Percentiles rank a stretch among this genome's conserved stretches.
These are phyloP conservation scores for Leucaena leucocephala DNA, from an alignment of 306 rosid species.

Conservation along the genomic window DNA sequence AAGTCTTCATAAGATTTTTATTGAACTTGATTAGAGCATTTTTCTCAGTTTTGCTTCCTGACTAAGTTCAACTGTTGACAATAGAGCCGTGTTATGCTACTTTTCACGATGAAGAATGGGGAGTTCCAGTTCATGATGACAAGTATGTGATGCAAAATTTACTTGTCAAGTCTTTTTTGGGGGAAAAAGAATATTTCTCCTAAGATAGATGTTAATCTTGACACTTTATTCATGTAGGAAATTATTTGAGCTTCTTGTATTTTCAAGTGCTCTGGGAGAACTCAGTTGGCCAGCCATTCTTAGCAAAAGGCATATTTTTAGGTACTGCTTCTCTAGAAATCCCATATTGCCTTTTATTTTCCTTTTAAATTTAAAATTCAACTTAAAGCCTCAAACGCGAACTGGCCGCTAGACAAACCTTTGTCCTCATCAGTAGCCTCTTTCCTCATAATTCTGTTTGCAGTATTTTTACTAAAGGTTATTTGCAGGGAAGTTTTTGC, in stretches of 20 bases:
- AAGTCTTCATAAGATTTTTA: conserved; percentile 21
- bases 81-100: conserved; percentile 68
- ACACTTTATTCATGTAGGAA: conserved; percentile 52
- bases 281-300: conserved; percentile 83
- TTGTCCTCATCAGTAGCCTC: conserved; percentile 11
- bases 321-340: conserved; percentile 48
- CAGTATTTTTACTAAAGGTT: conserved; percentile 31
- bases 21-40: conserved; percentile 16
- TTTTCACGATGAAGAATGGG: conserved; percentile 92
- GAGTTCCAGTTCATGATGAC: conserved; percentile 81
- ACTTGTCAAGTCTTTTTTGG: background rate
- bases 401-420: background rate
- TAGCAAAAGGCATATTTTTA: conserved; percentile 74
- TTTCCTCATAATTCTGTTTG: conserved; percentile 15
- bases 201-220: conserved; percentile 30
- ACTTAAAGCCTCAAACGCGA: conserved; percentile 19
- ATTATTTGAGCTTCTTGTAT: conserved; percentile 80
- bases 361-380: background rate
- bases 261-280: conserved; percentile 78
- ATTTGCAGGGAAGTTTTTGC: conserved; percentile 79
- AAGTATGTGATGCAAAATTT: conserved; percentile 53
- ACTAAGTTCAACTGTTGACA: conserved; percentile 41
- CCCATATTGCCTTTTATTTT: conserved; percentile 5
- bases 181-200: conserved; percentile 21
- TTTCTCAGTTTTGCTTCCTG: conserved; percentile 34